Conservation (phyloP, 495 filamentous ascomycete species). For the Penicillium manginii region DNA sequence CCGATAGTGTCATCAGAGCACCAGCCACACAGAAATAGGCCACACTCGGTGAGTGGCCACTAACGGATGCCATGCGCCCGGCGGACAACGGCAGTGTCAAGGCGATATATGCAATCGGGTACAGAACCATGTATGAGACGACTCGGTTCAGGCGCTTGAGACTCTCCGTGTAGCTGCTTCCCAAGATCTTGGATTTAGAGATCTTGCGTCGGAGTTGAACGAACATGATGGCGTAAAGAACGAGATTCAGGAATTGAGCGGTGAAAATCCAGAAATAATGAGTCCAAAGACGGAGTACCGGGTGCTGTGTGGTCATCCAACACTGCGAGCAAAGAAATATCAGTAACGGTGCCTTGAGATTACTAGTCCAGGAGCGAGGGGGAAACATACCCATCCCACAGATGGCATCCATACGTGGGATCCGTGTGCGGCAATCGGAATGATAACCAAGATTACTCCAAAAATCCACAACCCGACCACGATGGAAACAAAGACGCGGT, state of each 20-base stretch:
- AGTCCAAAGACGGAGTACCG: constrained; percentile 60
- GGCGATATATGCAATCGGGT: constrained; percentile 67
- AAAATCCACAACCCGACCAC: constrained; percentile 58
- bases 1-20: constrained; percentile 65
- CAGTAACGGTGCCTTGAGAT: constrained; percentile 5
- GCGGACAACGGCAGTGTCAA: constrained; percentile 66
- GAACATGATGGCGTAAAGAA: constrained; percentile 64
- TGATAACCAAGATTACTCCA: constrained; percentile 54
- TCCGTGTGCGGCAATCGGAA: constrained; percentile 53
- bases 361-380: neutral
- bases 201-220: constrained; percentile 51
- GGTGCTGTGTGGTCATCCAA: constrained; percentile 64
- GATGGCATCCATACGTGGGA: constrained; percentile 60
- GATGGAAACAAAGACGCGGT: constrained; percentile 47
- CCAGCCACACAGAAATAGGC: constrained; percentile 65
- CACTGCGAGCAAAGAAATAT: constrained; percentile 46
- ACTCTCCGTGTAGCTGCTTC: constrained; percentile 25
- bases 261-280: constrained; percentile 78
- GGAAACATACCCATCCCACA: constrained; percentile 57
- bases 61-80: constrained; percentile 63
- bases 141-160: constrained; percentile 35
- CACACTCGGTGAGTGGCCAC: constrained; percentile 53
- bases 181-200: constrained; percentile 32
- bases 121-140: constrained; percentile 65
- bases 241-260: constrained; percentile 58